These are phyloP conservation scores for Asterophora parasitica DNA, from an alignment of 768 basidiomycete genomes.

Conservation along the genomic window DNA sequence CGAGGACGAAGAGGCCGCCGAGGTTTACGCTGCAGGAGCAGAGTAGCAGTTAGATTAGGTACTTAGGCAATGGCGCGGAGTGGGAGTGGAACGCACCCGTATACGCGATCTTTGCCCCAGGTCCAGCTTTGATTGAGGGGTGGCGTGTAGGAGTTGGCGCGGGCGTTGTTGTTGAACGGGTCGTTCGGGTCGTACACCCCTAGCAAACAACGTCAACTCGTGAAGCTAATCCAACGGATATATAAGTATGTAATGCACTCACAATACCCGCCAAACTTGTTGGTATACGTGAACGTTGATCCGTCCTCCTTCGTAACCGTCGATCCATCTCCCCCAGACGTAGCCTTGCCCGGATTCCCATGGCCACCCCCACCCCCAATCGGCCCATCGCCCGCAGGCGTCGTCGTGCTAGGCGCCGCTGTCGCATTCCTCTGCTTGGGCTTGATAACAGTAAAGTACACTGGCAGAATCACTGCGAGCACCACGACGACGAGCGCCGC, in stretches of 20 bases:
- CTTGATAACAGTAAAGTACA: conserved; percentile 56
- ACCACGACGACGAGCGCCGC: conserved; percentile 33
- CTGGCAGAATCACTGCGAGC: conserved; percentile 49
- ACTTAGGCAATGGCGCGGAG: too few species aligned
- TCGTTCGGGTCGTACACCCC: conserved; percentile 65
- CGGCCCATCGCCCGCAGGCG: conserved; percentile 4
- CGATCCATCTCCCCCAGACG: conserved; percentile 67
- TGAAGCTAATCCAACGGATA: too few species aligned
- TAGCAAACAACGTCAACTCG: too few species aligned
- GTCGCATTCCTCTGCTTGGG: conserved; percentile 20
- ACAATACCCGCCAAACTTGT: conserved; percentile 74
- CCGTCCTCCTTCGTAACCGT: conserved; percentile 62
- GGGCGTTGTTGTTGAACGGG: conserved; percentile 73
- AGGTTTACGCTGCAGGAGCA: conserved; percentile 65
- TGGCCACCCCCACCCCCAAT: conserved; percentile 8
- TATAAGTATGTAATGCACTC: too few species aligned
- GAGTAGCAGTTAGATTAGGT: too few species aligned
- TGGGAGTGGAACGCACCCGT: conserved; percentile 47
- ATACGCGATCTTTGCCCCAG: conserved; percentile 57
- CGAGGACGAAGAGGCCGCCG: conserved; percentile 72
- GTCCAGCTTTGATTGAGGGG: conserved; percentile 72
- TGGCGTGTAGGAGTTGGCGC: conserved; percentile 76
- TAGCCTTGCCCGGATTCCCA: conserved; percentile 18
- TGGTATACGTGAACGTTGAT: conserved; percentile 68
- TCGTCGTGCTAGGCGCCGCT: conserved; percentile 1